Base-by-base conservation (phyloP, 495 filamentous ascomycete genomes). In the Xanthoparmelia taractica region DNA sequence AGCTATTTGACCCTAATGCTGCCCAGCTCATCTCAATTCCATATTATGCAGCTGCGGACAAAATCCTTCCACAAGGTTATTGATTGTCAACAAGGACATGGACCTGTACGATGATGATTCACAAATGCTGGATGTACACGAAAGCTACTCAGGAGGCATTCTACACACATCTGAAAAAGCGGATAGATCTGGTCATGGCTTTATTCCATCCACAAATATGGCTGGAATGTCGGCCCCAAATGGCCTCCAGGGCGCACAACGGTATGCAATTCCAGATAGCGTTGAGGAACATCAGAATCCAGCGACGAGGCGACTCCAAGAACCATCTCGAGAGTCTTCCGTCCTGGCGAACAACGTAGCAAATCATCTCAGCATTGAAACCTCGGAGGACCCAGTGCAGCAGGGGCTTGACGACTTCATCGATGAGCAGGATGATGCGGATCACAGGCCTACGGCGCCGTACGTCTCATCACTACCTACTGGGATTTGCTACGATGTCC, bases 401-500 rank as follows among this genome's bases (percentile, higher is more conserved):
- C 45, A 54, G 11, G 59, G 52, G 20, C 50, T 63, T 4, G 48
- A 40, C 47, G 58, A 61, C 61, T 25, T 64, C 27, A 61, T 59
- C 29, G 50, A 65, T 3, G 66, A 68, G 6, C 33, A 57, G 15
- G 62, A 55, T 43, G 63, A 50, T 29, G 27, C 50, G 20, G 63
- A 63, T 60, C 59, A 55, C 23, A 57, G 57, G 37, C 60, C 66
- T 55, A 56, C 60, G 25, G 48, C 38, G 23, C 66, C 64, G n/a
- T 66, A 59, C 38, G 33, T 59, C 31, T 65, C 66, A 20, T 61
- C 65, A 52, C 48, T 68, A n/a, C 60, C 89, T 7, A 88, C 89
- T 11, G 86, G 95, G 41, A 80, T 88, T 50, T 94, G 91, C 66
- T 98, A 97, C 72, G 94, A 98, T 76, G 82, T 84, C 31, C 84